Percentiles rank a stretch among this genome's conserved stretches.
Conservation (phyloP, 2,329 filamentous ascomycete genomes). For the Drechslera avenae region DNA sequence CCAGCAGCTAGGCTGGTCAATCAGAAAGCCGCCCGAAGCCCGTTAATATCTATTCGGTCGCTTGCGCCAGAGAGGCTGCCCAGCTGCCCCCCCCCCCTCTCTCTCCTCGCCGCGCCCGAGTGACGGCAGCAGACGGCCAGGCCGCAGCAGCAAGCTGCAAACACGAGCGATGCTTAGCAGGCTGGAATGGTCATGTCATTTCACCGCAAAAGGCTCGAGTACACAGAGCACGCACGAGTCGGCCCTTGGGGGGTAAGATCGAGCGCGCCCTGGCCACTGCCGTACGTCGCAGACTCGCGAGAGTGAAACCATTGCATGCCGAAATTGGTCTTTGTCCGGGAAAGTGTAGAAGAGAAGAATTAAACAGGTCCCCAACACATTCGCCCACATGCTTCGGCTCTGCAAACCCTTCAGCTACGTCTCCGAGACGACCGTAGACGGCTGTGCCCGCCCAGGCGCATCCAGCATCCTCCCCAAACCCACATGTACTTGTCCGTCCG, state of each 20-base stretch:
- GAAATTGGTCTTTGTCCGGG: background rate
- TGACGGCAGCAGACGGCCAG: too few species aligned
- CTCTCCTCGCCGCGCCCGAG: conserved; percentile 2
- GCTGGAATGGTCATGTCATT: too few species aligned
- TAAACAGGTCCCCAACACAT: background rate
- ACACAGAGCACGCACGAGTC: background rate
- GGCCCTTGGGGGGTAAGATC: background rate
- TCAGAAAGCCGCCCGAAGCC: conserved; percentile 28
- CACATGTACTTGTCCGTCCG: background rate
- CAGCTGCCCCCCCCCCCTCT: background rate
- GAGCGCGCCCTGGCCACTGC: conserved; percentile 9
- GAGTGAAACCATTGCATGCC: conserved; percentile 14
- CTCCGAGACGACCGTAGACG: background rate
- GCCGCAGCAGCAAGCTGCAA: too few species aligned
- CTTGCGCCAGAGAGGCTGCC: conserved; percentile 16
- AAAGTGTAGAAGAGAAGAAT: background rate
- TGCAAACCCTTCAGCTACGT: too few species aligned
- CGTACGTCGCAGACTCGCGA: conserved; percentile 16
- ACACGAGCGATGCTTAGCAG: too few species aligned
- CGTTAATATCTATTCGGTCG: conserved; percentile 31
- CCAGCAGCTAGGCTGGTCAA: conserved; percentile 28
- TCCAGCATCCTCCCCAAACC: background rate
- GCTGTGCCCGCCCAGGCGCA: background rate
- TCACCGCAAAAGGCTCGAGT: too few species aligned
- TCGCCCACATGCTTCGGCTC: conserved; percentile 5